Conservation (phyloP, 1,284 basidiomycete species). For the Xanthoconium separans region DNA sequence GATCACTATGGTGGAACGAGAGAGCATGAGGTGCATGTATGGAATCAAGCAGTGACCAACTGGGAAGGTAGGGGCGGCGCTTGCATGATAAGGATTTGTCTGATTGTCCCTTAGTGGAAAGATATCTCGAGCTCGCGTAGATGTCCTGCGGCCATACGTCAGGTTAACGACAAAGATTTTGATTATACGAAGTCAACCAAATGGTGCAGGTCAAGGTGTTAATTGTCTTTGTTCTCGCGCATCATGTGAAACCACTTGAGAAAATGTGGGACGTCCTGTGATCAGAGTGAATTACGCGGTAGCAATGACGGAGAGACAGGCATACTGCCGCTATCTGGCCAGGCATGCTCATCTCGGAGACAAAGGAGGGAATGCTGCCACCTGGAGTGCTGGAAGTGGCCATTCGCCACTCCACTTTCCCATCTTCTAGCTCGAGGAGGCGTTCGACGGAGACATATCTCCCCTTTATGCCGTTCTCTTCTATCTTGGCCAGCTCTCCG, state of each 20-base stretch:
- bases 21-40: conserved; percentile 82
- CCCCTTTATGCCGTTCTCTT: conserved; percentile 66
- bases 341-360: conserved; percentile 58
- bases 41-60: conserved; percentile 88
- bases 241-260: conserved; percentile 43
- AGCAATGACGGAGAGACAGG: not conserved
- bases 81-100: not conserved
- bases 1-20: conserved; percentile 93
- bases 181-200: not conserved
- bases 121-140: conserved; percentile 81
- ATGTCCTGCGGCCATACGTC: not conserved
- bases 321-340: conserved; percentile 61
- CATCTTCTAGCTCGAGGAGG: conserved; percentile 59
- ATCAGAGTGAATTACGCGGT: conserved; percentile 3
- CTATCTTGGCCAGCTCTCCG: conserved; percentile 55
- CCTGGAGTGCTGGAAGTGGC: conserved; percentile 74
- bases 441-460: conserved; percentile 71
- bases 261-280: conserved; percentile 70
- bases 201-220: conserved; percentile 25
- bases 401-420: conserved; percentile 74
- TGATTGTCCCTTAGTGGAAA: conserved; percentile 57
- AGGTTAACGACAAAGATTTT: not conserved
- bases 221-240: conserved; percentile 24
- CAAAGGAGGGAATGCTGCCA: conserved; percentile 62
- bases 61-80: conserved; percentile 76